Evolutionary conservation across 768 basidiomycete genomes (phyloP).

Genomic region (Lepiota venenata): DNA sequence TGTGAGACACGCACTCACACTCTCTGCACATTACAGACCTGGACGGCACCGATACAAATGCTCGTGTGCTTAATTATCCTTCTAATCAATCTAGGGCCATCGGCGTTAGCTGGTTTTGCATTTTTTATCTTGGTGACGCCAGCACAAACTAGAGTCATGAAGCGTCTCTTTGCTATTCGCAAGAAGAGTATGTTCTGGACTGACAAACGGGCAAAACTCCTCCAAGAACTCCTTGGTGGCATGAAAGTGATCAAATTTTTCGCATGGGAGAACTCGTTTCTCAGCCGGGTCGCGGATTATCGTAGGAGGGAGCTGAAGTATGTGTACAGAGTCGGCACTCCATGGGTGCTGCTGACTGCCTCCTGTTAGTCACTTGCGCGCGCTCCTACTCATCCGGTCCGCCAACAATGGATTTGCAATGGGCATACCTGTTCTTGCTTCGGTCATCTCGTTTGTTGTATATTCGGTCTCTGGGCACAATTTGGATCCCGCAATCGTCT

Average conservation of each 20-base stretch:
- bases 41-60: constrained; percentile 77
- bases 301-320: constrained; percentile 70
- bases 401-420: constrained; percentile 67
- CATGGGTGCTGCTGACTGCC: neutral
- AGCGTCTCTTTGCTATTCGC: constrained; percentile 62
- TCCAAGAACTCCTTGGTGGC: constrained; percentile 86
- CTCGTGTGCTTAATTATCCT: constrained; percentile 73
- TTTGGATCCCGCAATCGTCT: constrained; percentile 69
- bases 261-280: constrained; percentile 83
- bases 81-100: constrained; percentile 67
- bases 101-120: constrained; percentile 50
- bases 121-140: constrained; percentile 72
- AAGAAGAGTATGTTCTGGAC: constrained; percentile 83
- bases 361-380: constrained; percentile 55
- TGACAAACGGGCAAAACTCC: constrained; percentile 83
- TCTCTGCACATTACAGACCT: constrained; percentile 34
- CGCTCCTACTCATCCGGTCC: constrained; percentile 61
- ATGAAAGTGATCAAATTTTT: constrained; percentile 95
- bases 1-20: neutral
- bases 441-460: constrained; percentile 72
- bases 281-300: constrained; percentile 67
- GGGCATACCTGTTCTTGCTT: constrained; percentile 74
- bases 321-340: constrained; percentile 16
- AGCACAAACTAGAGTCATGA: constrained; percentile 71
- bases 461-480: constrained; percentile 72